These are phyloP conservation scores for Pichia sp. DNA, from an alignment of 1,139 yeast species.

Conservation along the genomic window DNA sequence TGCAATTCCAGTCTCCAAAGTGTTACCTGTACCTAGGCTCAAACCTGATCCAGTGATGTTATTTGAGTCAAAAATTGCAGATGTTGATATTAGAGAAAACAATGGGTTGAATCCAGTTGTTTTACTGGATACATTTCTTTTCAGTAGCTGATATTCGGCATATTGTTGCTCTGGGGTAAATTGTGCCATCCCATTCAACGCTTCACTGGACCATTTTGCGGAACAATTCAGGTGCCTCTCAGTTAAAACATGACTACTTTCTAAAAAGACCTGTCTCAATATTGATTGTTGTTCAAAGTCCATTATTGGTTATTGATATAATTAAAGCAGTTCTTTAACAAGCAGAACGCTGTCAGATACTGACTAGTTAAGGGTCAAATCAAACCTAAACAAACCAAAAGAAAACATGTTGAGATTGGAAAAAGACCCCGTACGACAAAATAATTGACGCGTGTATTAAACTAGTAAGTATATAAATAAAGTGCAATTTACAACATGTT, in stretches of 20 bases:
- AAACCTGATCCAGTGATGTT: conserved; percentile 1
- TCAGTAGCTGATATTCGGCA: conserved; percentile 12
- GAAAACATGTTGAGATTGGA: neutral
- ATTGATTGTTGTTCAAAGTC: conserved; percentile 13
- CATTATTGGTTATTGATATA: too few species aligned
- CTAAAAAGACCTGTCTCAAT: conserved; percentile 9
- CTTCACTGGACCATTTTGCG: conserved; percentile 18
- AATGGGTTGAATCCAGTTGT: neutral
- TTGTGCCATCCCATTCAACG: conserved; percentile 14
- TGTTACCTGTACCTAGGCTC: neutral
- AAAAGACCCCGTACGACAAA: neutral
- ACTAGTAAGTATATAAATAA: too few species aligned
- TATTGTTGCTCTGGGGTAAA: conserved; percentile 13
- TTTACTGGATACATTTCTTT: neutral
- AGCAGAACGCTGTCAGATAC: too few species aligned
- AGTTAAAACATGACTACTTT: conserved; percentile 8
- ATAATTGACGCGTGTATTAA: neutral
- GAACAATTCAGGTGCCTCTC: conserved; percentile 13
- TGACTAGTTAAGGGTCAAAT: too few species aligned
- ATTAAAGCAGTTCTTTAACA: too few species aligned
- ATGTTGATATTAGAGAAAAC: conserved; percentile 11
- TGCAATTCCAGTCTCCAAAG: neutral
- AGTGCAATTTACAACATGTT: neutral
- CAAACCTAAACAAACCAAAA: neutral
- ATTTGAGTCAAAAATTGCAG: conserved; percentile 7